Evolutionary conservation across 2,329 filamentous ascomycete species (phyloP).

Genomic region (Aspergillus sp.): DNA sequence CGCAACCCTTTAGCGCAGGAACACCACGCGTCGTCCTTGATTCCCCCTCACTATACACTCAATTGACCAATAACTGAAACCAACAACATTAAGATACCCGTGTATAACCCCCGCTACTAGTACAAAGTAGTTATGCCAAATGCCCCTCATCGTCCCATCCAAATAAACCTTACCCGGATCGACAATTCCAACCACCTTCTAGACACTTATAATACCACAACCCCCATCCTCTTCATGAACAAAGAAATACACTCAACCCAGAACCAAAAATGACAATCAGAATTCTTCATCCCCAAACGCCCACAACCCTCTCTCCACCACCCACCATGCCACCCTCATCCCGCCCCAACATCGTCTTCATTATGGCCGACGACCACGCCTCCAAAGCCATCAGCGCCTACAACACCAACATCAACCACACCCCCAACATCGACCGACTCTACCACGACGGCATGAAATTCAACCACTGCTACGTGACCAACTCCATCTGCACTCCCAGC

Average conservation of each 20-base stretch:
- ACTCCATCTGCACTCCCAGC: constrained; percentile 1
- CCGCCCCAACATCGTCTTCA: constrained; percentile 1
- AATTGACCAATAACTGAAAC: neutral
- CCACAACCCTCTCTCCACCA: neutral
- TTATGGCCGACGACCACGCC: constrained; percentile 6
- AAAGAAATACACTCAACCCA: neutral
- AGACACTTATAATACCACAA: no score
- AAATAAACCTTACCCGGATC: no score
- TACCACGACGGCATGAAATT: neutral
- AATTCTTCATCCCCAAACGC: neutral
- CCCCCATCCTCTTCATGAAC: no score
- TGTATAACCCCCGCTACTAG: no score
- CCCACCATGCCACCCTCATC: neutral
- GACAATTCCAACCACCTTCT: no score
- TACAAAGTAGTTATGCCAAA: no score
- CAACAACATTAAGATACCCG: neutral
- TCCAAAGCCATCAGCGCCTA: neutral
- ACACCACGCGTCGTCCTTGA: neutral
- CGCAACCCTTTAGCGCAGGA: neutral
- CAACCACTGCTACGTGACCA: constrained; percentile 6
- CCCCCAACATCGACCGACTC: neutral
- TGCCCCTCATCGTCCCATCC: no score
- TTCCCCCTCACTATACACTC: neutral
- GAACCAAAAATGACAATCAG: neutral
- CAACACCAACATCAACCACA: neutral